phyloP scores from a whole-genome alignment of 2,329 filamentous ascomycete species.

The Salinomyces thailandicus region DNA sequence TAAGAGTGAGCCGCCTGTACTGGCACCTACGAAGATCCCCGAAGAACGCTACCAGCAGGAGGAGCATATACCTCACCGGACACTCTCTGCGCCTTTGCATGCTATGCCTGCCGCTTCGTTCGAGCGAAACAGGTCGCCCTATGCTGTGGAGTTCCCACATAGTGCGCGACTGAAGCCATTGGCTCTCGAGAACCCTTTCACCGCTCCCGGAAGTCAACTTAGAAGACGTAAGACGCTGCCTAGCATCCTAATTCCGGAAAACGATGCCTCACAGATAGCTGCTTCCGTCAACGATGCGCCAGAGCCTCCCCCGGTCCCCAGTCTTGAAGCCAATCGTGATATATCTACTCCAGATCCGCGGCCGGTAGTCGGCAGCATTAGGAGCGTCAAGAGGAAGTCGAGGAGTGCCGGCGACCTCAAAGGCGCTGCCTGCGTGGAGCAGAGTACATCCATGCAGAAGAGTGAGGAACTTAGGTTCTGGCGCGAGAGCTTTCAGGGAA shows the following conservation, averaged over 20 bases:
- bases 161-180: conserved; percentile 27
- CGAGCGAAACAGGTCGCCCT: conserved; percentile 20
- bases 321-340: conserved; percentile 8
- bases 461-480: conserved; percentile 28
- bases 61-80: conserved; percentile 6
- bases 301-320: conserved; percentile 3
- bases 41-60: conserved; percentile 2
- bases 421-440: conserved; percentile 7
- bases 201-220: conserved; percentile 15
- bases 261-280: conserved; percentile 12
- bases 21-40: conserved; percentile 10
- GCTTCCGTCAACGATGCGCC: no score
- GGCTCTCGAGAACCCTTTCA: conserved; percentile 25
- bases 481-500: conserved; percentile 24
- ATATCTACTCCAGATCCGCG: background rate
- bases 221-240: conserved; percentile 24
- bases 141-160: conserved; percentile 28
- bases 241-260: conserved; percentile 19
- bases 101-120: conserved; percentile 6
- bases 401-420: conserved; percentile 26
- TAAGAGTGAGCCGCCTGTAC: conserved; percentile 19
- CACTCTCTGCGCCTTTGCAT: conserved; percentile 15
- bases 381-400: conserved; percentile 23
- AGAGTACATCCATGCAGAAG: conserved; percentile 18
- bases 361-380: conserved; percentile 6